Evolutionary conservation across 2,329 filamentous ascomycete species (phyloP).

Genomic region (Trichoderma sp.): DNA sequence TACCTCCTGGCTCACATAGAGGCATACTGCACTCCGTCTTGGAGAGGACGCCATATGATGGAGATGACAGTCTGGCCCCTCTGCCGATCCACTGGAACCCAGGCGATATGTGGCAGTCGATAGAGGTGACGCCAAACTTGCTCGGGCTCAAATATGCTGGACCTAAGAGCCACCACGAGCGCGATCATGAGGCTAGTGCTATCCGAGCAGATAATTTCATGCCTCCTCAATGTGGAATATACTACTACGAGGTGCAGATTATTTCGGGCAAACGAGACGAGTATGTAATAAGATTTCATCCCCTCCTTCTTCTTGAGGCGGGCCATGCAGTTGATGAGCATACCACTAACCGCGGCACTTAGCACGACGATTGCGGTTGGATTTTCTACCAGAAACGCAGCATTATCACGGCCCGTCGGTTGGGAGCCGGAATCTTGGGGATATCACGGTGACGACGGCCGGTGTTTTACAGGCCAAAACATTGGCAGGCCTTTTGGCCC

Average conservation of each 20-base stretch:
- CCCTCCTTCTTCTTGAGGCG: no score
- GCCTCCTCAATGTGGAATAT: constrained; percentile 86
- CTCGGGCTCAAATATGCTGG: constrained; percentile 64
- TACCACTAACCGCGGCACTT: constrained; percentile 17
- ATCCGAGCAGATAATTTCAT: constrained; percentile 83
- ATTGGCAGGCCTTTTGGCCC: constrained; percentile 58
- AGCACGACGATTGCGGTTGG: constrained; percentile 63
- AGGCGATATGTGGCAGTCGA: constrained; percentile 66
- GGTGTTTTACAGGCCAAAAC: constrained; percentile 57
- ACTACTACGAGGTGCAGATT: constrained; percentile 78
- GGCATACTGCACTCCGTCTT: constrained; percentile 82
- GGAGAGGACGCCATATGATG: constrained; percentile 67
- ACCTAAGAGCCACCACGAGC: constrained; percentile 46
- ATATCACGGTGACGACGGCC: constrained; percentile 67
- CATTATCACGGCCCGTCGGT: constrained; percentile 57
- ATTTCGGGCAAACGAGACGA: constrained; percentile 53
- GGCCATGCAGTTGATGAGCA: background rate
- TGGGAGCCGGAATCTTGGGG: constrained; percentile 69
- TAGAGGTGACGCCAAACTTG: constrained; percentile 75
- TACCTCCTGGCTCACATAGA: constrained; percentile 57
- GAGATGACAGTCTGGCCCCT: constrained; percentile 59
- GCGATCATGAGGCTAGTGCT: constrained; percentile 73
- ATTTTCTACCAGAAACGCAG: constrained; percentile 55
- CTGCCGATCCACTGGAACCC: constrained; percentile 83
- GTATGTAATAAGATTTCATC: constrained; percentile 37